Conservation (phyloP, 768 basidiomycete genomes). For the Russula brevipes region DNA sequence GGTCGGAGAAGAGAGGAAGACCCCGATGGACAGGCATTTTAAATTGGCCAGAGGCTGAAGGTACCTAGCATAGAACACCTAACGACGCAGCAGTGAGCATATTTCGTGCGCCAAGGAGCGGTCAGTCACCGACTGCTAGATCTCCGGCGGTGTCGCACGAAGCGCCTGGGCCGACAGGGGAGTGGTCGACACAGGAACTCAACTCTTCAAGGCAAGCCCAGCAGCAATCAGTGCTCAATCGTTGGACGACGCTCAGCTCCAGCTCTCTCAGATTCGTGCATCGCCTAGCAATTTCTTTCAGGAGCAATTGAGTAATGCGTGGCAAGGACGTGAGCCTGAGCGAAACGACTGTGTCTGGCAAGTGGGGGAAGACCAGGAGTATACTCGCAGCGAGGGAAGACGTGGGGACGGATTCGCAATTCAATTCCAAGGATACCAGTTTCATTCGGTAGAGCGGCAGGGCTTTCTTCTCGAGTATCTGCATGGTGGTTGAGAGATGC, state of each 20-base stretch:
- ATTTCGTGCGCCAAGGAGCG: background rate
- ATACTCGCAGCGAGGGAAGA: conserved; percentile 17
- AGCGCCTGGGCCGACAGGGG: conserved; percentile 48
- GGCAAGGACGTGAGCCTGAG: conserved; percentile 53
- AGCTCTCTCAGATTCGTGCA: conserved; percentile 47
- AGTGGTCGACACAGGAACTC: conserved; percentile 49
- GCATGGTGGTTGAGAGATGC: conserved; percentile 22
- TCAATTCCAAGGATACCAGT: conserved; percentile 24
- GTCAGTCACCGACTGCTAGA: conserved; percentile 46
- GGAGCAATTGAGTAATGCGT: conserved; percentile 47
- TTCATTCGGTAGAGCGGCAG: conserved; percentile 12
- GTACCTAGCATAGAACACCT: conserved; percentile 43
- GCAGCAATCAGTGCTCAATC: conserved; percentile 54
- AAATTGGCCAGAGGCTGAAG: conserved; percentile 45
- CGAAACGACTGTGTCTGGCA: conserved; percentile 39
- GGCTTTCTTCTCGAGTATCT: conserved; percentile 14
- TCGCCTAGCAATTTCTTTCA: conserved; percentile 41
- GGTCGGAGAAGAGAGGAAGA: conserved; percentile 54
- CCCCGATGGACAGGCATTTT: conserved; percentile 50
- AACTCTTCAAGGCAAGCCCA: conserved; percentile 63
- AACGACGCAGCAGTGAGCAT: background rate
- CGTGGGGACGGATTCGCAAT: conserved; percentile 15
- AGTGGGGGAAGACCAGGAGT: conserved; percentile 24
- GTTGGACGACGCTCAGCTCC: conserved; percentile 54
- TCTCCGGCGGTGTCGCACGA: conserved; percentile 38